phyloP scores from a whole-genome alignment of 768 basidiomycete species.

The Suillus variegatus region DNA sequence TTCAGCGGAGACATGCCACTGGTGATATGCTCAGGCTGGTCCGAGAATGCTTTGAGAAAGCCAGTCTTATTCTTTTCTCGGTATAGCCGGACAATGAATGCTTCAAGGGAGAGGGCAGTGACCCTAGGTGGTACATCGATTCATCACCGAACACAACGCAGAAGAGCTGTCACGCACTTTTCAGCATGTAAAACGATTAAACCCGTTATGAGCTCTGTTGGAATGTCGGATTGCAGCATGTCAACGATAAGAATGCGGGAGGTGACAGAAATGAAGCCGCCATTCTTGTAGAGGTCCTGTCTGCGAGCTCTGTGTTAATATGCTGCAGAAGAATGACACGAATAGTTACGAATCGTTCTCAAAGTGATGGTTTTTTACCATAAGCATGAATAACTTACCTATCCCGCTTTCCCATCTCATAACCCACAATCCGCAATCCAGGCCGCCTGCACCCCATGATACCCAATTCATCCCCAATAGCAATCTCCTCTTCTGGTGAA shows the following conservation, averaged over 20 bases:
- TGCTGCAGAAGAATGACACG: background rate
- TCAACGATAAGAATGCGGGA: conserved; percentile 95
- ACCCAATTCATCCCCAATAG: conserved; percentile 89
- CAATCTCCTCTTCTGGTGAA: conserved; percentile 82
- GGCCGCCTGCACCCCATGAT: conserved; percentile 90
- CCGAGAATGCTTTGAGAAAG: conserved; percentile 96
- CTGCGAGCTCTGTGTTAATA: conserved; percentile 40
- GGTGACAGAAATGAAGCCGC: conserved; percentile 90
- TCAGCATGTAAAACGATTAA: conserved; percentile 91
- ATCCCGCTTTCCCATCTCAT: conserved; percentile 79
- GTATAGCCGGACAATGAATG: conserved; percentile 90
- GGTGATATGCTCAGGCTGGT: conserved; percentile 94
- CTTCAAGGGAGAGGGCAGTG: conserved; percentile 80
- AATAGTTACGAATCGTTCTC: background rate
- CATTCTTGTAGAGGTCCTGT: conserved; percentile 82
- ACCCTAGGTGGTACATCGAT: conserved; percentile 52
- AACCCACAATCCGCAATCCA: conserved; percentile 77
- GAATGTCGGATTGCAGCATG: conserved; percentile 85
- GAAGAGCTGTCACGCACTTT: conserved; percentile 49
- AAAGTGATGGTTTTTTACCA: background rate
- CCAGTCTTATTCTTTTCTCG: conserved; percentile 87
- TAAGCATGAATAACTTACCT: conserved; percentile 49
- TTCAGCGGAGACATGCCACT: conserved; percentile 90
- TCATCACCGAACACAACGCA: background rate
- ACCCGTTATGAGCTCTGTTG: conserved; percentile 84